Evolutionary conservation across 1,284 basidiomycete species (phyloP), one percentile per base, ranked within the genome.

Genomic region (Gastroboletus turbinatus): DNA sequence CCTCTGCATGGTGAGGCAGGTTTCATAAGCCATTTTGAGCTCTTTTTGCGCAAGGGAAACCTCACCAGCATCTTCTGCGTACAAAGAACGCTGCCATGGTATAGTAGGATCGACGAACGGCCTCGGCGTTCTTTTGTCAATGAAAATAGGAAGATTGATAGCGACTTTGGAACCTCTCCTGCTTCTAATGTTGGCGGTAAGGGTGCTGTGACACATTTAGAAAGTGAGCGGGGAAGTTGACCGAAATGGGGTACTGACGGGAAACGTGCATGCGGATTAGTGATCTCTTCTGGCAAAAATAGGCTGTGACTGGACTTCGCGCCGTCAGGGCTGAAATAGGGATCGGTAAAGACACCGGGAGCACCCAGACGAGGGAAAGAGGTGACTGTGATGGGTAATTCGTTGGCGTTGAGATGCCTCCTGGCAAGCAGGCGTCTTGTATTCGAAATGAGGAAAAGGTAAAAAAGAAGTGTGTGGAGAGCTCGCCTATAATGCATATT

Each of bases 231-330:
- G 43, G 42, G 51, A 42, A 39, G 32, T 44, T 23, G 44, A 50
- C 27, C 11, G 29, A 55, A 58, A 49, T 36, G 50, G 54, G 25
- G n/a, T 19, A 85, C 92, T 75, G 63, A 96, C 90, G 95, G 96
- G 77, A 98, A 99, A 56, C 97, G 90, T 44, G 90, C 94, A 76
- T 99, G 97, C 32, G 94, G 94, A 74, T 98, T 99, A 49, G 94
- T 98, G 61, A 99, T 87, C 74, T 98, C 87, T 71, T 99, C 91
- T 0, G 96, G 94, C 17, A 99, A 81, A 78, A 99, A 99, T 58
- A 98, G 76, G 70, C 92, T 96, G 69, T 93, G 91, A 62, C 92
- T 94, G 16, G 89, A 92, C 51, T 88, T 76, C 8, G 94, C 93
- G 63, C 82, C 73, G 8, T 77, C 78, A 5, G 94, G 88, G 57